Conservation (phyloP, 1,139 yeast genomes). For the Diutina scorzettiae region DNA sequence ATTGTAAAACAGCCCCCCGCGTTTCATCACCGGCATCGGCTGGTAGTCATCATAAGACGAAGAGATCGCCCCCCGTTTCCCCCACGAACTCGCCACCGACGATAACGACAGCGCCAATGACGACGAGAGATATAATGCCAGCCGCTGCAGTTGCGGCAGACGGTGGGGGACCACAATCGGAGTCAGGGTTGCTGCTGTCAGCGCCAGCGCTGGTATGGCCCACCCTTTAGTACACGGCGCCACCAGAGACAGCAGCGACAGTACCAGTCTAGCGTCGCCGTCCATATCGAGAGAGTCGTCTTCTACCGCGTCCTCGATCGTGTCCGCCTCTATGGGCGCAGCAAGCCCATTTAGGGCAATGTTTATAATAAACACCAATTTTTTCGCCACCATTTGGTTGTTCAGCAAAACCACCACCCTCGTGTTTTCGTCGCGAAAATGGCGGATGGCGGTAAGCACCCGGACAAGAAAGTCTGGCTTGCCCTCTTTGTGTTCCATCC, state of each 20-base stretch:
- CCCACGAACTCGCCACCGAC: conserved; percentile 13
- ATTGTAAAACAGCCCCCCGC: neutral
- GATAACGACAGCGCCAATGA: conserved; percentile 29
- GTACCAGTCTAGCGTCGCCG: neutral
- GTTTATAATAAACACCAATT: conserved; percentile 32
- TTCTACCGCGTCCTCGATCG: conserved; percentile 27
- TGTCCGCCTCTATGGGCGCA: neutral
- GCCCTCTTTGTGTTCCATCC: conserved; percentile 52
- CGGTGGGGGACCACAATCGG: conserved; percentile 4
- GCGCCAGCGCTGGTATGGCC: conserved; percentile 7
- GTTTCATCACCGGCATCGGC: neutral
- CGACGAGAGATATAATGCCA: conserved; percentile 26
- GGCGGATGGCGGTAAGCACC: neutral
- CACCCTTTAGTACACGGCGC: neutral
- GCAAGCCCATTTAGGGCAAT: conserved; percentile 35
- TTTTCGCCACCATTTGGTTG: conserved; percentile 50
- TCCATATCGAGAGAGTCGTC: neutral
- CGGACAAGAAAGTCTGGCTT: conserved; percentile 7
- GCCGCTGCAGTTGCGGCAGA: conserved; percentile 1
- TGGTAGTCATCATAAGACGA: neutral
- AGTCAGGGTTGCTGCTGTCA: conserved; percentile 1
- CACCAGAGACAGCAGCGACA: neutral
- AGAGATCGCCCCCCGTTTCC: neutral
- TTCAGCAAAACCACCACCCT: conserved; percentile 48
- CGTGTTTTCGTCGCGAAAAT: conserved; percentile 19